These are phyloP conservation scores for Eucalyptus tenuipes DNA, from an alignment of 345 rosid genomes.

Conservation along the genomic window DNA sequence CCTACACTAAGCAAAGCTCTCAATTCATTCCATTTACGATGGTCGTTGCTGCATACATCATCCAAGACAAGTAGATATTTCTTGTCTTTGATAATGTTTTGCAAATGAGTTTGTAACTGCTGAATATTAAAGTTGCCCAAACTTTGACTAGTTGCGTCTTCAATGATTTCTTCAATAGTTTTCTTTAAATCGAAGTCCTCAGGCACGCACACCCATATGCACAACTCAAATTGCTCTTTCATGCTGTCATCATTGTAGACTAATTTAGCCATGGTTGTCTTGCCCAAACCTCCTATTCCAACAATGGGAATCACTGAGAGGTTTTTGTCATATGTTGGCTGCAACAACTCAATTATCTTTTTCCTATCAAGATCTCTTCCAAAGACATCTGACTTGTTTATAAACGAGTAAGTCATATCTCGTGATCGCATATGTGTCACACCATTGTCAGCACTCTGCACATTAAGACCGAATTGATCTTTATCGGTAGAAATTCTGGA, in stretches of 20 bases:
- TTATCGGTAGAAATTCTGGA: neutral
- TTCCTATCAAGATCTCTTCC: neutral
- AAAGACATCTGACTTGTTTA: neutral
- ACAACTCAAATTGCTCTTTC: neutral
- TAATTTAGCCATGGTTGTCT: neutral
- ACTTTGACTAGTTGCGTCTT: neutral
- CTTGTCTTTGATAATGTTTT: neutral
- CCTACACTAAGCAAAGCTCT: neutral
- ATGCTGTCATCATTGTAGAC: neutral
- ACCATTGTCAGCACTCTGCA: neutral
- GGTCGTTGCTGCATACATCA: neutral
- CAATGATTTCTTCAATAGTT: neutral
- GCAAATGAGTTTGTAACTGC: neutral
- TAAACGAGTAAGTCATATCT: neutral
- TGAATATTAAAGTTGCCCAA: neutral
- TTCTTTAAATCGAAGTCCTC: neutral
- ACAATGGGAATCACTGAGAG: neutral
- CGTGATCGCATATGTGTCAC: rapidly evolving
- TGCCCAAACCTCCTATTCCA: neutral
- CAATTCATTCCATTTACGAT: neutral
- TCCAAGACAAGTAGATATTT: neutral
- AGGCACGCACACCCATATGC: rapidly evolving
- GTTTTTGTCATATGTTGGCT: neutral
- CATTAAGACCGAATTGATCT: neutral
- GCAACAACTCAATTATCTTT: neutral